These are phyloP conservation scores for Boletus vinaceobasis DNA, from an alignment of 768 basidiomycete genomes.

Conservation along the genomic window DNA sequence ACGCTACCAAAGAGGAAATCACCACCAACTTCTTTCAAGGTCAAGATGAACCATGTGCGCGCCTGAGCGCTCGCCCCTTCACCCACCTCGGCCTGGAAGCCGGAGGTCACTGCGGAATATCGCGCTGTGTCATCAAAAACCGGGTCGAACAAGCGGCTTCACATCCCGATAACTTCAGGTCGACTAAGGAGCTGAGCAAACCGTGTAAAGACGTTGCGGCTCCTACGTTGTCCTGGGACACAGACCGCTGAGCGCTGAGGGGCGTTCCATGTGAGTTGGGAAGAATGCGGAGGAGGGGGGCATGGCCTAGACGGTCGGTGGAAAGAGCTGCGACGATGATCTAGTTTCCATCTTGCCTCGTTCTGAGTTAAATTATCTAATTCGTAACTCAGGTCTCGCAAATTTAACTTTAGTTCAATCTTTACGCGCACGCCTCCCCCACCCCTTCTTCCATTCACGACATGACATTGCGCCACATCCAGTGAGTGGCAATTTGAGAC, in stretches of 20 bases:
- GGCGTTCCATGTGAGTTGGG: not conserved
- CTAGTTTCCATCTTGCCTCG: not conserved
- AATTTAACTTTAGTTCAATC: slow-evolving; percentile 14
- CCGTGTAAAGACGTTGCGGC: not conserved
- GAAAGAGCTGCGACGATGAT: not conserved
- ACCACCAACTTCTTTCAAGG: slow-evolving; percentile 23
- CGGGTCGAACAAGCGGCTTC: slow-evolving; percentile 3
- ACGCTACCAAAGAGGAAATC: slow-evolving; percentile 31
- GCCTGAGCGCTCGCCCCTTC: not conserved
- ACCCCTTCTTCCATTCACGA: slow-evolving; percentile 18
- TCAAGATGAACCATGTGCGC: slow-evolving; percentile 13
- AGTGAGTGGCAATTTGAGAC: slow-evolving; percentile 12
- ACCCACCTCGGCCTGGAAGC: not conserved
- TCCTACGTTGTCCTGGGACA: not conserved
- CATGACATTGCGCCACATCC: slow-evolving; percentile 23
- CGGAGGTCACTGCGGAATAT: not conserved
- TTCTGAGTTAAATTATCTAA: slow-evolving; percentile 24
- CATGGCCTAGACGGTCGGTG: not conserved
- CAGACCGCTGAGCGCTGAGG: not conserved
- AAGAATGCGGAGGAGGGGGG: slow-evolving; percentile 3
- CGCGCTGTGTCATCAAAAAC: slow-evolving; percentile 8
- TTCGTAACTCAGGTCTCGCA: slow-evolving; percentile 11
- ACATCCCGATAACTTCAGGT: not conserved
- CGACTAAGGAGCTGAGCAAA: not conserved
- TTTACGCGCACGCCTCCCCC: not conserved